Base-by-base conservation (phyloP, 192 early-diverging fungal species). In the Coemansia sp. region DNA sequence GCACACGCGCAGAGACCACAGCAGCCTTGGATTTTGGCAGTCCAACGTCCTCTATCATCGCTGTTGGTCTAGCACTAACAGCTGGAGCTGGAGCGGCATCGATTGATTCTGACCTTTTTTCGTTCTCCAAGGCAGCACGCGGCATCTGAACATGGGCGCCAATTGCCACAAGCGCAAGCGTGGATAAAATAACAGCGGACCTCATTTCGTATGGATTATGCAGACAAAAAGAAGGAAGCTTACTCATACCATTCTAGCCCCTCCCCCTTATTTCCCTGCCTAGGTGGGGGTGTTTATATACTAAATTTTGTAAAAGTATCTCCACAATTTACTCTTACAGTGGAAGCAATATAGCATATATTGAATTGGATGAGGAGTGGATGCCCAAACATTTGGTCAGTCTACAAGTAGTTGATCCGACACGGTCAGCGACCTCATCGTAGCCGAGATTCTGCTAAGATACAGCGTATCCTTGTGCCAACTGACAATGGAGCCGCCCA, bases 401-500 rank as follows among this genome's bases (percentile, higher is more conserved):
- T 25, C 15, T 25, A 13, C 45, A 48, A 48, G 22, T 23, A 48
- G 25, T 22, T 15, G 23, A 48, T 23, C 29, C 29, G 70, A 66
- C 2, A 65, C 36, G 19, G 61, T 53, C 3, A 38, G 20, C 17
- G 66, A 68, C 27, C 20, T 58, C 14, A 79, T 47, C 4, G 61
- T 60, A 2, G 76, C 76, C 34, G 58, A 22, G 19, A 79, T 50
- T 15, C 61, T 44, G 38, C 71, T 45, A 25, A 79, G 53, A 66
- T 79, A 79, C 50, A 79, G 29, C 6, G 50, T 62, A 19, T 79
- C 76, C 19, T 66, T 64, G 27, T 59, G 23, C 22, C 22, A 2
- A 4, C 53, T 61, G 15, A 60, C 52, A 13, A 60, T 25, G 15
- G 57, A n/a, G 0, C 64, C 57, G 11, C 42, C 11, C 25, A 52